Evolutionary conservation across 257 asterid genomes (phyloP), one percentile per base, ranked within the genome.

Genomic region (Thymus mandschuricus): DNA sequence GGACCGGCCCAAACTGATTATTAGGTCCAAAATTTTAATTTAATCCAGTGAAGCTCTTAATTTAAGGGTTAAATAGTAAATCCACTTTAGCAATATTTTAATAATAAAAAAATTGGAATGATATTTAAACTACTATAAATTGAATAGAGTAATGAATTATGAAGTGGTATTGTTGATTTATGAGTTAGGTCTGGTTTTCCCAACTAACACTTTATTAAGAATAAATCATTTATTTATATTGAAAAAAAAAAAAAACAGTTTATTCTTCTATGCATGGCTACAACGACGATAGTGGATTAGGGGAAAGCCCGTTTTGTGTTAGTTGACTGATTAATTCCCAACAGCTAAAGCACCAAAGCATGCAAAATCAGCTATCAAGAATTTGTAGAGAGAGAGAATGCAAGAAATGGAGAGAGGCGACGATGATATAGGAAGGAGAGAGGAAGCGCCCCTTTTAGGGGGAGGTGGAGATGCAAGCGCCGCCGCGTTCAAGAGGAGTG

Each of bases 381-480:
- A 1, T 34, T 34, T 34, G 38, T 34, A 4, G 4, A 34, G 38
- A 4, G 41, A 38, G 6, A 38, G 6, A 38, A 29, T 35, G 4
- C 2, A 35, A 55, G 60, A 72, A 13, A 68, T 82, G 94, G 87
- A 78, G 80, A 85, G 78, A 69, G 64, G 56, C 3, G 96, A 82
- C 89, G 2, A 80, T 84, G 2, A 86, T 85, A 77, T 74, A 49
- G 97, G 87, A 55, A 84, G 85, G 69, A 86, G 77, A 64, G 91
- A 92, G 12, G 87, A 91, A 77, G 89, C 89, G 8, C 85, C 89
- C 2, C 88, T 89, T 45, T 68, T 87, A 4, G 85, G 85, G 2
- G 58, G 68, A 6, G 75, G 33, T 41, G 60, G 13, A 6, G 63
- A 51, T 30, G 82, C 63, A 1, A 66, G 44, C 35, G 82, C 79